Base-by-base conservation (phyloP, 176 grass and related monocot genomes). In the Rhipidocladum racemiflorum region DNA sequence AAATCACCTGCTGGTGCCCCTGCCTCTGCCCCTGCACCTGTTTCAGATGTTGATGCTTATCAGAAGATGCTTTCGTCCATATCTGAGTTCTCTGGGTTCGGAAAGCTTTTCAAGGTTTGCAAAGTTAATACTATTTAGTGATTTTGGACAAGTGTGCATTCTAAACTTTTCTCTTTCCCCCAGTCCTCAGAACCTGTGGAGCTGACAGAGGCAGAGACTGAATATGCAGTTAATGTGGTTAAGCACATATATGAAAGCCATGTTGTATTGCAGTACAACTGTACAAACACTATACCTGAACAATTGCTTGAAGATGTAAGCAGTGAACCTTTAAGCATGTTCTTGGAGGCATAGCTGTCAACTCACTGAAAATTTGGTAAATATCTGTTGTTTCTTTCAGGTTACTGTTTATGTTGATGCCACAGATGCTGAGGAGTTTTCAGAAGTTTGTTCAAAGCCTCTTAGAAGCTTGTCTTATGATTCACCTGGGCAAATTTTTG, bases 211-310 rank as follows among this genome's bases (percentile, higher is more conserved):
- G 85, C 96, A 39, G 96, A 91, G 82, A 99, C 93, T 21, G 96
- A 99, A 79, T 99, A 99, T 85, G 83, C 87, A 46, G 91, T 99
- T 68, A 99, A 80, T 75, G 96, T 90, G 65, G 89, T 99, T 70
- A 99, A 99, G 85, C 96, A 99, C 83, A 91, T 99, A 28, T 99
- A 91, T 28, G 77, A 88, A 50, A 76, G 81, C 3, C 87, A 99
- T 80, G 76, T 99, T 61, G 79, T 99, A 35, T 89, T 99, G 53
- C 96, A 99, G 84, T 99, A 95, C 69, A 95, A 95, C 86, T 99
- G 96, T 74, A 84, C 92, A 82, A 99, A 99, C 51, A 99, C 96
- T 50, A 95, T 99, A 59, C 79, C 88, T 3, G 91, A 91, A 72
- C 93, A 95, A 80, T 77, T 99, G 18, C 91, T 99, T 60, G 96